Conservation (phyloP, 2,329 filamentous ascomycete species). For the Microdochium paspali region DNA sequence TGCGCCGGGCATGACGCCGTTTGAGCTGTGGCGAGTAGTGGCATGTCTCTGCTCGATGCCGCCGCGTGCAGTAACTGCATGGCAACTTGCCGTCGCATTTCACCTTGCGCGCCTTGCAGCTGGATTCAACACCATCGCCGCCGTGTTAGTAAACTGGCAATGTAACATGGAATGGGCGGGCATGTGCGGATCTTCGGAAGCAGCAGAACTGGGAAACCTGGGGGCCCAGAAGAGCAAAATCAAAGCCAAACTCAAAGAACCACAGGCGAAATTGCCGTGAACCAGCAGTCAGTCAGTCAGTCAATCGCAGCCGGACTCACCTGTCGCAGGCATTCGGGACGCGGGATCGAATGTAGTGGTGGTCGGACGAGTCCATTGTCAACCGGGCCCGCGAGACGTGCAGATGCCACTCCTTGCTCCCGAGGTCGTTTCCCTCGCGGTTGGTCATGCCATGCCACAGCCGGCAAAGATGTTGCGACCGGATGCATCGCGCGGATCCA, state of each 20-base stretch:
- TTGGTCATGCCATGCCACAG: too few relatives aligned
- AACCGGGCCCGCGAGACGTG: neutral
- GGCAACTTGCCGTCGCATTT: constrained; percentile 46
- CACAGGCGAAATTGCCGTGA: too few relatives aligned
- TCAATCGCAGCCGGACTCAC: too few relatives aligned
- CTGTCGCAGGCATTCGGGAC: neutral
- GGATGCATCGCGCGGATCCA: too few relatives aligned
- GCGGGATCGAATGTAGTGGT: neutral
- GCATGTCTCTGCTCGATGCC: constrained; percentile 32
- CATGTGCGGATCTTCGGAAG: neutral
- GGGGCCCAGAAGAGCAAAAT: too few relatives aligned
- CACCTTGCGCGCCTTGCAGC: constrained; percentile 15
- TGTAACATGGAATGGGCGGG: too few relatives aligned
- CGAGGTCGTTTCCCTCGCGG: neutral
- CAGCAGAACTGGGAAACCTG: too few relatives aligned
- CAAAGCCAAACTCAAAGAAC: too few relatives aligned
- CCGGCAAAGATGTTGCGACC: too few relatives aligned
- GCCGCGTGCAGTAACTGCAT: constrained; percentile 37
- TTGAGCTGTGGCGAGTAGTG: constrained; percentile 36
- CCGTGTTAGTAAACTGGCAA: neutral
- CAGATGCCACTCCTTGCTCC: neutral
- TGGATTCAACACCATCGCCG: too few relatives aligned
- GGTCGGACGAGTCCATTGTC: neutral
- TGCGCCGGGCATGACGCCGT: constrained; percentile 16
- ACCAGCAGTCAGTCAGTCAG: too few relatives aligned